Evolutionary conservation across 1,284 basidiomycete species (phyloP), one percentile per base, ranked within the genome.

Genomic region (Mycena citricolor): DNA sequence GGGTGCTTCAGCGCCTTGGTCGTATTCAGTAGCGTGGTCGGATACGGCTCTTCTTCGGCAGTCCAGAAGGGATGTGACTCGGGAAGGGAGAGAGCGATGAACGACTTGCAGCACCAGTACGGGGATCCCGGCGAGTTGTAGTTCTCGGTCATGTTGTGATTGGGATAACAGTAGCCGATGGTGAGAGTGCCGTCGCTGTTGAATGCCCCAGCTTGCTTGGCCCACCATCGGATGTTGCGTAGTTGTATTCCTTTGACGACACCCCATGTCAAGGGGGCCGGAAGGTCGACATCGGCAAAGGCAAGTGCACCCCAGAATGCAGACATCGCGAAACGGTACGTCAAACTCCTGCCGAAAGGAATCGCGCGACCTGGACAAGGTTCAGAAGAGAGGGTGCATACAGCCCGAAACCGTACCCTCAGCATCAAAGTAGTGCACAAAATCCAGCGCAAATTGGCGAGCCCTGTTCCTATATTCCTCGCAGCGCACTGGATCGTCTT

Each of bases 101-200:
- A 89, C 1, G 84, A 81, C 57, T 89, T 87, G 70, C 83, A 88
- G 57, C 80, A 84, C 86, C 86, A 89, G 63, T 89, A 90, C 1
- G 83, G 82, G n/a, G 83, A 86, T 39, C 84, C 84, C 1, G 85
- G 83, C 0, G 83, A 86, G 60, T 87, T 88, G 66, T 90, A 88
- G 64, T 85, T 87, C 60, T 88, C 79, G 12, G 81, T 83, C 69
- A 87, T 79, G 59, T 82, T 83, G 62, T 79, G 79, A 57, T 87
- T 87, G 17, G 84, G 83, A 57, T 86, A 88, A 43, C 69, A 67
- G 58, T 75, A 90, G 3, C 86, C 86, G 54, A 90, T 83, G 6
- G 83, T 88, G 39, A 89, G 66, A 1, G 83, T 86, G 5, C 84
- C 82, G 55, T 85, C 81, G 13, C 76, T 62, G 52, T 77, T 63